A percentile compares a stretch with the other conserved stretches of the same genome.
Conservation (phyloP, 345 rosid genomes). For the Eucalyptus regnans region DNA sequence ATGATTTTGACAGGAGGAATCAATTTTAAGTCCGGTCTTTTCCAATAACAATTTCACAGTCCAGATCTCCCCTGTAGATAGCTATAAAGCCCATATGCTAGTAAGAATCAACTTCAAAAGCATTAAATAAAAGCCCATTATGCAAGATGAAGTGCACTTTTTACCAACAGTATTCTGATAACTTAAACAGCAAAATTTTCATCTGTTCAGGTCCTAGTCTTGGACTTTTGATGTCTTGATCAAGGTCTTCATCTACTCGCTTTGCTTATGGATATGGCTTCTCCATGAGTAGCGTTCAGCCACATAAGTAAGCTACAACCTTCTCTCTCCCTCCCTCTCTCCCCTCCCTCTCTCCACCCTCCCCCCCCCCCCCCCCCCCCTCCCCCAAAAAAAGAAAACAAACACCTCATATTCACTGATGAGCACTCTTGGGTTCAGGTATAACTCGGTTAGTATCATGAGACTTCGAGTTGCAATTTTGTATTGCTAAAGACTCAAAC, state of each 20-base stretch:
- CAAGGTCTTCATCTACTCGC: background rate
- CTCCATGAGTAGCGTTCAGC: background rate
- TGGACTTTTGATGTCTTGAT: background rate
- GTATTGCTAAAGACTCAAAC: background rate
- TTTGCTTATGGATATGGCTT: background rate
- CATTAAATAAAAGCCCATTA: background rate
- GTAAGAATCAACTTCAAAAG: background rate
- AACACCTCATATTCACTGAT: background rate
- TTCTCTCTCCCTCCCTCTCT: background rate
- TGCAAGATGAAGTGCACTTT: background rate
- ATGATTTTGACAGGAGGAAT: background rate
- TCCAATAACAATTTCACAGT: background rate
- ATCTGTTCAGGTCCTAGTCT: background rate
- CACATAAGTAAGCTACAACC: background rate
- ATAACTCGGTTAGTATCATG: background rate
- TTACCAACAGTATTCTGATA: background rate
- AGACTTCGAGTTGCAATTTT: background rate
- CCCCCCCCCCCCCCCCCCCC: rapidly evolving
- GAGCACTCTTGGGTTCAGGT: background rate
- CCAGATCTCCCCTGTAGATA: background rate
- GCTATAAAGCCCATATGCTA: background rate
- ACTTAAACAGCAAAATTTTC: background rate
- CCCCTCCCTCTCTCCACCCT: background rate
- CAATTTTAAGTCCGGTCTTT: background rate
- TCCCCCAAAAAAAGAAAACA: too few species aligned